phyloP scores from a whole-genome alignment of 129 eudicot genomes.

The Kitagawia praeruptora region DNA sequence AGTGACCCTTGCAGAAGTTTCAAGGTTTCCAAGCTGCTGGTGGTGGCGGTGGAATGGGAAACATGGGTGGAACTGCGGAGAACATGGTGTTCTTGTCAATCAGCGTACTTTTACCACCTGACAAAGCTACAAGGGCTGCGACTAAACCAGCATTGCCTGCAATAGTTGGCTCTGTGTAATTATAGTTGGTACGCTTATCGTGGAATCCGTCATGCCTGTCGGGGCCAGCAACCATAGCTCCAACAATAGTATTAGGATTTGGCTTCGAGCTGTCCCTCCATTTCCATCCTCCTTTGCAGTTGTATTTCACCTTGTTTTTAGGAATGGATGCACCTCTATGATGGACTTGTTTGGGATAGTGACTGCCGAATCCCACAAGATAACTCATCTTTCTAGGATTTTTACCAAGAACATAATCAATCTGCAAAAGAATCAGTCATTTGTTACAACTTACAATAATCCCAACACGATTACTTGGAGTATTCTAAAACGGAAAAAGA shows the following conservation, averaged over 20 bases:
- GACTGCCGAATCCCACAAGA: slow-evolving; percentile 32
- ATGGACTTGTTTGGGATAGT: slow-evolving; percentile 35
- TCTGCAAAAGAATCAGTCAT: slow-evolving; percentile 12
- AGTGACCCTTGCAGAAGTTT: background rate
- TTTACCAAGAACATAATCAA: slow-evolving; percentile 32
- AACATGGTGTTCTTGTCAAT: slow-evolving; percentile 48
- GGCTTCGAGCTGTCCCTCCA: slow-evolving; percentile 42
- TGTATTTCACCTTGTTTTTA: slow-evolving; percentile 33
- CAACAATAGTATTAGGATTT: slow-evolving; percentile 36
- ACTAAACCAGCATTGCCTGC: slow-evolving; percentile 53
- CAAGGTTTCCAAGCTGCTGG: slow-evolving; percentile 49
- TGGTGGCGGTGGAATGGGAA: slow-evolving; percentile 49
- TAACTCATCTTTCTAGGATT: slow-evolving; percentile 38
- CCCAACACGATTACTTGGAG: background rate
- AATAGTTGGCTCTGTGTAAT: slow-evolving; percentile 46
- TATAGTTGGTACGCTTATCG: slow-evolving; percentile 40
- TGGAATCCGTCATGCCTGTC: slow-evolving; percentile 42
- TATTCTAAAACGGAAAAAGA: background rate
- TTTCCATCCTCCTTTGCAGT: slow-evolving; percentile 46
- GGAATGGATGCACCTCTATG: slow-evolving; percentile 38
- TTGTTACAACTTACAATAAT: background rate
- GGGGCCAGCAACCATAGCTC: slow-evolving; percentile 56
- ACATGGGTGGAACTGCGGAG: slow-evolving; percentile 49
- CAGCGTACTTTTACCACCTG: slow-evolving; percentile 23
- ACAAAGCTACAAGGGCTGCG: slow-evolving; percentile 39